Evolutionary conservation across 345 rosid species (phyloP).

Genomic region (Salix exigua): DNA sequence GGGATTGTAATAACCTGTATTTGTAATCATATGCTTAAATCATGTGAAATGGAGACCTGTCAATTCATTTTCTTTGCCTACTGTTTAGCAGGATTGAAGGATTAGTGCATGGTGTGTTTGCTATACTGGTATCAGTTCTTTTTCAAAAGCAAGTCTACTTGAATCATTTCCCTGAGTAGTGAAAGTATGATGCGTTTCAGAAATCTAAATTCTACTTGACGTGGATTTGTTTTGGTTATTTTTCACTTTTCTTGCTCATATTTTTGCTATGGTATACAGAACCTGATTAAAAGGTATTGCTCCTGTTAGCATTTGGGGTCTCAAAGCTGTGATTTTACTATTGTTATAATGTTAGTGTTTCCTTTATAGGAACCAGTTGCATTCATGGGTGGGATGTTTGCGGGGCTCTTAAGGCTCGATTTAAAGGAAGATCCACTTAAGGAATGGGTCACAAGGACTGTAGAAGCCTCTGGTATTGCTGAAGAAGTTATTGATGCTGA

Average conservation of each 20-base stretch:
- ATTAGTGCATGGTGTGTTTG: not conserved
- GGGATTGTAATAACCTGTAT: not conserved
- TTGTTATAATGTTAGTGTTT: not conserved
- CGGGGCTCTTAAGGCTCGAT: slow-evolving; percentile 62
- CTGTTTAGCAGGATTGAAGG: not conserved
- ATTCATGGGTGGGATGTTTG: slow-evolving; percentile 63
- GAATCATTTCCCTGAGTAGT: not conserved
- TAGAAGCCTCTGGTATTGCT: slow-evolving; percentile 47
- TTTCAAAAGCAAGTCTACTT: not conserved
- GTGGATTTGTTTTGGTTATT: too few species aligned
- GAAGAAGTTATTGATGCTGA: slow-evolving; percentile 38
- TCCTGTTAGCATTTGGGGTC: not conserved
- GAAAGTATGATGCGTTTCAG: not conserved
- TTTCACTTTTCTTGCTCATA: not conserved
- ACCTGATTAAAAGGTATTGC: not conserved
- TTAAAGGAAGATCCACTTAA: slow-evolving; percentile 64
- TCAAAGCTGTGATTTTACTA: not conserved
- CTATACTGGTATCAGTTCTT: not conserved
- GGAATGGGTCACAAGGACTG: slow-evolving; percentile 64
- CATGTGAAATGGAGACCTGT: not conserved
- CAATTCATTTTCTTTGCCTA: not conserved
- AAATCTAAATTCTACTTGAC: not conserved
- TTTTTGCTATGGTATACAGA: not conserved
- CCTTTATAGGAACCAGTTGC: slow-evolving; percentile 59
- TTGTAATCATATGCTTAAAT: too few species aligned